Evolutionary conservation across 2,329 filamentous ascomycete species (phyloP), one percentile per base, ranked within the genome.

Genomic region (Chalaropsis ovoidea): DNA sequence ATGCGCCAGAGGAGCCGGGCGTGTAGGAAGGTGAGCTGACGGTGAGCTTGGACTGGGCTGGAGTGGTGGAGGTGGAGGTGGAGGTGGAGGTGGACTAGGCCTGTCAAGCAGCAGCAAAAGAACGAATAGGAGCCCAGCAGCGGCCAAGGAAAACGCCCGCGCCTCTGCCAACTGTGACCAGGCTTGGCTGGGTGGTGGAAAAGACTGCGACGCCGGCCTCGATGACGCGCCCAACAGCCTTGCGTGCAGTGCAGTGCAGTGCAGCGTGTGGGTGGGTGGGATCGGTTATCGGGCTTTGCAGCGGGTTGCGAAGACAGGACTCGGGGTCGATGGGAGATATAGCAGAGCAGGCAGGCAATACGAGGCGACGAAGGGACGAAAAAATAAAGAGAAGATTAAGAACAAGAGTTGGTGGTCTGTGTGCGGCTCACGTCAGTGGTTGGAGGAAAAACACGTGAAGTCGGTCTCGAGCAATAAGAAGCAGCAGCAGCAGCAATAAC

Each of bases 161-260:
- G 47, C 47, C 47, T 58, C 52, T 35, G 10, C 52, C 52, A 58
- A 22, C 13, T n/a, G 27, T 31, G 52, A 11, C 47, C 47, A 52
- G 47, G 47, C 47, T 52, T 52, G 24, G 24, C 27, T 35, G 17
- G 3, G 8, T 31, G 27, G 52, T 35, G 6, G 15, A 39, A 35
- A 58, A 35, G 31, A 27, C n/a, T 31, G 52, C 52, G 52, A 35
- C 52, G 52, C 52, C 24, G 17, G 15, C 52, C 52, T 31, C 27
- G 52, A 58, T 35, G 27, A 58, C 52, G 52, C 52, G 52, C 27
- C 52, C 52, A 58, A 58, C 52, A 58, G 22, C 52, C 27, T 58
- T 17, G 52, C 52, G n/a, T 47, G 27, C 49, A 54, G 24, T 45
- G 63, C 15, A 45, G 43, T 19, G 47, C 19, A 54, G 49, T 27